These are phyloP conservation scores for Dendrobium officinale DNA, from an alignment of 106 monocot genomes.

Conservation along the genomic window DNA sequence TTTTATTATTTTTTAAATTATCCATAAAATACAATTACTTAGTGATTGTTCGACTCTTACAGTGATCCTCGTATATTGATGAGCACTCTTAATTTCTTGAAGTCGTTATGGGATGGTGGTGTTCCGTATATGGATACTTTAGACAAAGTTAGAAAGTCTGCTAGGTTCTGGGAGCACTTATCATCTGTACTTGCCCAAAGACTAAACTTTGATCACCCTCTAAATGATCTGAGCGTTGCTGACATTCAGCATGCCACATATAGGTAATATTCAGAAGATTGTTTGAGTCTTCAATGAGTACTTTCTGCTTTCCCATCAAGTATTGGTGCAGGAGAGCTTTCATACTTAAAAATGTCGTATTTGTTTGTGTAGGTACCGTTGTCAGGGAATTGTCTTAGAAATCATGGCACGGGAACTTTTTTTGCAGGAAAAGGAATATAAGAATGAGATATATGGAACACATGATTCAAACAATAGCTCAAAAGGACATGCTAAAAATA, in stretches of 20 bases:
- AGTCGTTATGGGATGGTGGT: slow-evolving; percentile 74
- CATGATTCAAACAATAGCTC: slow-evolving; percentile 1
- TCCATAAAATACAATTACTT: not conserved
- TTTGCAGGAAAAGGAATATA: slow-evolving; percentile 34
- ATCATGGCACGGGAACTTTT: slow-evolving; percentile 74
- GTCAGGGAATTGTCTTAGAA: slow-evolving; percentile 56
- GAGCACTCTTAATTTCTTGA: slow-evolving; percentile 46
- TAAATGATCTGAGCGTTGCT: slow-evolving; percentile 22
- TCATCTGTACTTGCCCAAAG: slow-evolving; percentile 19
- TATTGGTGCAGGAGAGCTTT: not conserved
- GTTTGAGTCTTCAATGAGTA: not conserved
- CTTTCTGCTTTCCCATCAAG: not conserved
- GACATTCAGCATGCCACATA: slow-evolving; percentile 17
- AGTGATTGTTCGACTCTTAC: slow-evolving; percentile 7
- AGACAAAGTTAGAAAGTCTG: slow-evolving; percentile 41
- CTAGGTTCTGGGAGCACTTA: slow-evolving; percentile 54
- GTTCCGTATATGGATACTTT: slow-evolving; percentile 40
- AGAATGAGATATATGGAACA: slow-evolving; percentile 20
- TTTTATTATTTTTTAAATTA: not conserved
- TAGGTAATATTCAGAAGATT: slow-evolving; percentile 28
- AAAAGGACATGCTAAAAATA: slow-evolving; percentile 11
- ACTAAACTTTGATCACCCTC: slow-evolving; percentile 9
- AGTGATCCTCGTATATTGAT: slow-evolving; percentile 44
- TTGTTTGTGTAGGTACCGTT: slow-evolving; percentile 40
- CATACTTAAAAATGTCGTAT: not conserved